Percentiles rank a stretch among this genome's conserved stretches.
Evolutionary conservation across 768 basidiomycete genomes (phyloP).

Genomic region (Podaxis sp.): DNA sequence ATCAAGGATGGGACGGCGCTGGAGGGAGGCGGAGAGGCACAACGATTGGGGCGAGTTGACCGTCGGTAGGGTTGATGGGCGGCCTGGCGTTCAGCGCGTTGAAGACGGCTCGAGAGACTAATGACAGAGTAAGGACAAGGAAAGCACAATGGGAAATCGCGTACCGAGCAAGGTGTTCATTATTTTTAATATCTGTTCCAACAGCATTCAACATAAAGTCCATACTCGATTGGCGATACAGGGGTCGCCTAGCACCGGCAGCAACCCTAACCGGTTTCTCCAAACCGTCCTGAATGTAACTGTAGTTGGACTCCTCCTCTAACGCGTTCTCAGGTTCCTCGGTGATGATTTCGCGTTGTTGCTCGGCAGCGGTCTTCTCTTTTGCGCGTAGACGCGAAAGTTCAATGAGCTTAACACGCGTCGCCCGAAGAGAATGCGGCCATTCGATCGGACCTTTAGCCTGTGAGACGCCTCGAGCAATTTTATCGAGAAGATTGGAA

Average conservation of each 20-base stretch:
- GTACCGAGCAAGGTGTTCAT: conserved; percentile 62
- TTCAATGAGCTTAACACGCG: conserved; percentile 80
- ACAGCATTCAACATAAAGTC: conserved; percentile 66
- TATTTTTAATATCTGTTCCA: conserved; percentile 45
- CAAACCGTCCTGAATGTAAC: conserved; percentile 26
- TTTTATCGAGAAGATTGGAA: conserved; percentile 83
- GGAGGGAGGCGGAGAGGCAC: conserved; percentile 41
- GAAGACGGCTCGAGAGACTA: conserved; percentile 68
- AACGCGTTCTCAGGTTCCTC: conserved; percentile 51
- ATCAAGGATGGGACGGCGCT: conserved; percentile 42
- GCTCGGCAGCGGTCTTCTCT: conserved; percentile 39
- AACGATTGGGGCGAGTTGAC: conserved; percentile 31
- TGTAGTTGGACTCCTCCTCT: conserved; percentile 28
- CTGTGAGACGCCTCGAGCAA: conserved; percentile 73
- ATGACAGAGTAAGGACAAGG: neutral
- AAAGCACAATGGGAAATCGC: conserved; percentile 24
- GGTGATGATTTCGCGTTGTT: conserved; percentile 40
- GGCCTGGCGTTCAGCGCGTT: conserved; percentile 57
- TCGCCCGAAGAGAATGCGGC: conserved; percentile 82
- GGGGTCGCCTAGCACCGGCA: conserved; percentile 43
- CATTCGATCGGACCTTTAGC: conserved; percentile 78
- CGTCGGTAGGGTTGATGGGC: conserved; percentile 63
- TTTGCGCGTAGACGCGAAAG: conserved; percentile 67
- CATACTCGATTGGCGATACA: conserved; percentile 86
- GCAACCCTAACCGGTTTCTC: conserved; percentile 26